Evolutionary conservation across 768 basidiomycete genomes (phyloP).

Genomic region (Tylopilus sp.): DNA sequence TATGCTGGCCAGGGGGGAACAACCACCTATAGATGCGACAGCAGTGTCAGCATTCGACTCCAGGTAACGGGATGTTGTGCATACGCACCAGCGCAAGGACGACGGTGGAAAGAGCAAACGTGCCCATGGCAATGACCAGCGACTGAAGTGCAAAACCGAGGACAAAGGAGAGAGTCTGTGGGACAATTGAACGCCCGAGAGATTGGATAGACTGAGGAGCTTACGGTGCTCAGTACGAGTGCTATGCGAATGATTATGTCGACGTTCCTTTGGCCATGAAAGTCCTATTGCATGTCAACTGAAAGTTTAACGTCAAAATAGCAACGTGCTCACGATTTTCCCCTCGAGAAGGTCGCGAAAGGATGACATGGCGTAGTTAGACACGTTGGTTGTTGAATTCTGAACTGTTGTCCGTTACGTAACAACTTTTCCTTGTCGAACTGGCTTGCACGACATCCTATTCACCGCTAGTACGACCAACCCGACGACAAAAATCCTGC

Average conservation of each 20-base stretch:
- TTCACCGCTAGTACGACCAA: not conserved
- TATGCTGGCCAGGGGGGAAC: conserved; percentile 67
- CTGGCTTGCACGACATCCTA: not conserved
- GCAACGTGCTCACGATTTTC: conserved; percentile 24
- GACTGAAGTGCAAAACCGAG: conserved; percentile 30
- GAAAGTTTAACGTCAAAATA: not conserved
- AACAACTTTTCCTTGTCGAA: not conserved
- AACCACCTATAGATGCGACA: conserved; percentile 39
- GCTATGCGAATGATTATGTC: conserved; percentile 24
- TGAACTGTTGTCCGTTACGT: conserved; percentile 10
- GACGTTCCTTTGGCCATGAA: conserved; percentile 28
- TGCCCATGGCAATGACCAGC: conserved; percentile 23
- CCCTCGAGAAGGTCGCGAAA: conserved; percentile 29
- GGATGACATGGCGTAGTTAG: conserved; percentile 18
- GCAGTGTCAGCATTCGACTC: not conserved
- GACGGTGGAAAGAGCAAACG: conserved; percentile 20
- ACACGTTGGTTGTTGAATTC: conserved; percentile 4
- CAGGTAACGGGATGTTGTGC: no score
- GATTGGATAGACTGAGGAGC: conserved; percentile 1
- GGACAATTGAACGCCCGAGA: not conserved
- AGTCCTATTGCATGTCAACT: conserved; percentile 23
- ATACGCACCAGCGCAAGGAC: conserved; percentile 20
- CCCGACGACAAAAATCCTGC: not conserved
- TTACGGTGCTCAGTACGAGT: conserved; percentile 24
- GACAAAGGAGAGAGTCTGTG: conserved; percentile 29